Conservation (phyloP, 2,329 filamentous ascomycete species). For the Pseudocercospora crystallina region DNA sequence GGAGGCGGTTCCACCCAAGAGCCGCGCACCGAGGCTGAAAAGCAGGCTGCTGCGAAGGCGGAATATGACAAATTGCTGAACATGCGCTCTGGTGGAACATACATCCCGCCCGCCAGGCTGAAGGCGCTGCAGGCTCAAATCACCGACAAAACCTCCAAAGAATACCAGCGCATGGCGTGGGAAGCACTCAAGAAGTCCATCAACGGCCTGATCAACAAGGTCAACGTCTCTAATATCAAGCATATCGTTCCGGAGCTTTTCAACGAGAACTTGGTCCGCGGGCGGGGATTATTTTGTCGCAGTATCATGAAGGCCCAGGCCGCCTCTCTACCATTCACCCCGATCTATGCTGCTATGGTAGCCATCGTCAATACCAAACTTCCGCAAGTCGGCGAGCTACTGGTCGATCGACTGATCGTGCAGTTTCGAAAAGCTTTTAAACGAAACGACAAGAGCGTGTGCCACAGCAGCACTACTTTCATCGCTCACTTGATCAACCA, state of each 20-base stretch:
- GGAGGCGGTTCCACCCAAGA: constrained; percentile 42
- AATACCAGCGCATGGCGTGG: constrained; percentile 99
- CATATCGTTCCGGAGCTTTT: constrained; percentile 95
- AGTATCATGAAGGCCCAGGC: constrained; percentile 99
- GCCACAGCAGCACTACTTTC: constrained; percentile 88
- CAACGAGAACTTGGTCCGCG: constrained; percentile 87
- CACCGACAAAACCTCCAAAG: constrained; percentile 91
- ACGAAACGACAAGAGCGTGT: constrained; percentile 95
- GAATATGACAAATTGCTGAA: constrained; percentile 90
- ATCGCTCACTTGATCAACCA: constrained; percentile 94
- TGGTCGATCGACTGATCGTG: constrained; percentile 80
- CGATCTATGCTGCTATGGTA: constrained; percentile 92
- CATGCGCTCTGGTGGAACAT: constrained; percentile 92
- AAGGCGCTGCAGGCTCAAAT: constrained; percentile 93
- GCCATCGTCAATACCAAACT: constrained; percentile 98
- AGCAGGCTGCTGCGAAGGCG: constrained; percentile 82
- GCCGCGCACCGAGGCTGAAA: constrained; percentile 72
- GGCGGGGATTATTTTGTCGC: constrained; percentile 87
- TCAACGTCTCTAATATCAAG: constrained; percentile 98
- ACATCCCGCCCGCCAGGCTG: constrained; percentile 89
- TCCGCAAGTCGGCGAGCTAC: constrained; percentile 87
- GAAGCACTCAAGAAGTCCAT: constrained; percentile 98
- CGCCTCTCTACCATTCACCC: constrained; percentile 90
- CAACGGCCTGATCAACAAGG: constrained; percentile 98
- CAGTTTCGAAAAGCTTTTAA: constrained; percentile 96